A percentile compares a stretch with the other conserved stretches of the same genome.
Conservation (phyloP, 345 rosid genomes). For the Moricandia moricandioides region DNA sequence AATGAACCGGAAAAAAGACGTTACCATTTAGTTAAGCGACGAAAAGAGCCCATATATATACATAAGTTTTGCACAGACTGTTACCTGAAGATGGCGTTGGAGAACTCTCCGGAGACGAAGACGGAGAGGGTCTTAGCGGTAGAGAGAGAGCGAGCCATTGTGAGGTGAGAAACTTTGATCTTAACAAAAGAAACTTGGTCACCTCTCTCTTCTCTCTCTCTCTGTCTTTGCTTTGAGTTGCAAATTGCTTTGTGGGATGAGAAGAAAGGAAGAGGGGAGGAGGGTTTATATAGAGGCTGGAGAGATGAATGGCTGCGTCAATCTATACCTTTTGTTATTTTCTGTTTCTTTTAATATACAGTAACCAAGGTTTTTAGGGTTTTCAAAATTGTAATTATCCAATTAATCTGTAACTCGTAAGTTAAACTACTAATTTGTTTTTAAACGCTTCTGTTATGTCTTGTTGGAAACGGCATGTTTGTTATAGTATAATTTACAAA, state of each 20-base stretch:
- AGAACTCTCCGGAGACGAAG: constrained; percentile 19
- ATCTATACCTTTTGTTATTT: not conserved
- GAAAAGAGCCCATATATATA: constrained; percentile 3
- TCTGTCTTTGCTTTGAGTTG: not conserved
- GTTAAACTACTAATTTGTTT: not conserved
- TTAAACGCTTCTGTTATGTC: not conserved
- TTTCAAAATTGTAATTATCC: not conserved
- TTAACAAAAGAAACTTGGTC: not conserved
- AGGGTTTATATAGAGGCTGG: constrained; percentile 21
- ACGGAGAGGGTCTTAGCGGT: constrained; percentile 27
- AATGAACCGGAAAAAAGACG: not conserved
- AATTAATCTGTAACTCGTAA: not conserved
- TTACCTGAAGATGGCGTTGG: constrained; percentile 38
- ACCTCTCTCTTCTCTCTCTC: not conserved
- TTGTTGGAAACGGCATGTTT: not conserved
- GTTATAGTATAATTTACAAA: too few relatives aligned
- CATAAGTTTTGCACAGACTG: not conserved
- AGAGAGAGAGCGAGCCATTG: constrained; percentile 39
- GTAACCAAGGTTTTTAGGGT: not conserved
- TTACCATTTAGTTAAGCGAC: not conserved
- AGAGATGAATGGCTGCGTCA: constrained; percentile 1
- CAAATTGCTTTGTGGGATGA: constrained; percentile 7
- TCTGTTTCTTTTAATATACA: not conserved
- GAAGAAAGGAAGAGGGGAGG: not conserved
- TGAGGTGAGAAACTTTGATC: not conserved